Base-by-base conservation (phyloP, 352 stramenopile genomes). In the Phytophthora aleatoria region DNA sequence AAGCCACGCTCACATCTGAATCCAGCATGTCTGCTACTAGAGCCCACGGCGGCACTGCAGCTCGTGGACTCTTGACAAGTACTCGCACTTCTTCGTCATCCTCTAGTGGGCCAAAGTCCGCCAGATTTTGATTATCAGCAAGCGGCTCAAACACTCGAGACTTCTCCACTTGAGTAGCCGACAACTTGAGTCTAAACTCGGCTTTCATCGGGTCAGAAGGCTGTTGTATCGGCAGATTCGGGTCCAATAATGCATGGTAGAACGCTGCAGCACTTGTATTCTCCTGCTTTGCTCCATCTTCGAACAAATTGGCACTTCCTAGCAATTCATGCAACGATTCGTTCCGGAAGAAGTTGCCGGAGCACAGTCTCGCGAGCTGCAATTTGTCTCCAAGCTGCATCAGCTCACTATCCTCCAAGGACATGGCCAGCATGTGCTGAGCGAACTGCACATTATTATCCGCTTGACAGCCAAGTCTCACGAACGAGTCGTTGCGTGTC, bases 361-460 rank as follows among this genome's bases (percentile, higher is more conserved):
- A 94, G 57, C 85, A 94, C 12, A 94, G 56, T 24, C 85, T 68
- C 28, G 83, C 81, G 11, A 85, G 58, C 41, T 89, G 78, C 26
- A 92, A 57, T 3, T 81, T 67, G 1, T 65, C 26, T 1, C 77
- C 85, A 11, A 94, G 67, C 15, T 61, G n/a, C 4, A 69, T 39
- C 31, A 94, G 30, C n/a, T 74, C 57, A 1, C 3, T 27, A 41
- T 79, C 81, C 6, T 59, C 74, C 10, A 92, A 45, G 26, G 85
- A 94, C 48, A 92, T 64, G 5, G 76, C 85, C 41, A 89, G 57
- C 53, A 90, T 61, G 63, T 94, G 85, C 63, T 94, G 85, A 31
- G 81, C 75, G 52, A 87, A 94, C 30, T 86, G 70, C 52, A 94
- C 69, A 49, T 94, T 94, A 68, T 94, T 90, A 61, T 91, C 79